Base-by-base conservation (phyloP, 2,329 filamentous ascomycete species). In the Beauveria australis region DNA sequence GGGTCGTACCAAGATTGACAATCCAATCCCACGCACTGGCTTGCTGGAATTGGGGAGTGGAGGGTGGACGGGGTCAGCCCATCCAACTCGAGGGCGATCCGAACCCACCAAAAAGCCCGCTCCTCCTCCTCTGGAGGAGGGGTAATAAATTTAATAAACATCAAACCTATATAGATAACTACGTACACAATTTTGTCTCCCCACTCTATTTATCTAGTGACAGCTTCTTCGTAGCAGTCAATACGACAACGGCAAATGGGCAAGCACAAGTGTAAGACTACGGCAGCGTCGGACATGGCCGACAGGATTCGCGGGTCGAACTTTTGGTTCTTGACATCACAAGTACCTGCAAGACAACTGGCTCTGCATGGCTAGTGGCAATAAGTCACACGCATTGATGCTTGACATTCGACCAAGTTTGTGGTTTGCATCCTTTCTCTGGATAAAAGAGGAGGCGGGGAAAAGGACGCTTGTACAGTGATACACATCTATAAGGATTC, bases 341-440 rank as follows among this genome's bases (percentile, higher is more conserved):
- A 48, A 48, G 54, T 57, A 40, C 54, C 54, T 40, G 54, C 44
- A 48, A 41, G 44, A 48, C 53, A 37, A 19, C n/a, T 47, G n/a
- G n/a, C 19, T 37, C 26, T 33, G 24, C 52, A 19, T 26, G 12
- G 26, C 41, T 6, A 37, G 33, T 37, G 33, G 14, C 33, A 16
- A 14, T 37, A 37, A 37, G 33, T 37, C 33, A 6, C 30, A 37
- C 33, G 12, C 33, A 37, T 37, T 6, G 12, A 37, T 37, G 12
- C 33, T 37, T 3, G 33, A 37, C 33, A 16, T 37, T 14, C 12
- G 5, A 16, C 33, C 33, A 5, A 16, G 14, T 2, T 37, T 16
- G 2, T 37, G 33, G 33, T 37, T 37, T 37, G 14, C 33, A 37
- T 37, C 33, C 33, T 37, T 37, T 37, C 10, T 14, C 2, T 37